Percentiles rank a stretch among this genome's conserved stretches.
phyloP scores from a whole-genome alignment of 2,329 filamentous ascomycete species.

The Colletotrichum camelliae region DNA sequence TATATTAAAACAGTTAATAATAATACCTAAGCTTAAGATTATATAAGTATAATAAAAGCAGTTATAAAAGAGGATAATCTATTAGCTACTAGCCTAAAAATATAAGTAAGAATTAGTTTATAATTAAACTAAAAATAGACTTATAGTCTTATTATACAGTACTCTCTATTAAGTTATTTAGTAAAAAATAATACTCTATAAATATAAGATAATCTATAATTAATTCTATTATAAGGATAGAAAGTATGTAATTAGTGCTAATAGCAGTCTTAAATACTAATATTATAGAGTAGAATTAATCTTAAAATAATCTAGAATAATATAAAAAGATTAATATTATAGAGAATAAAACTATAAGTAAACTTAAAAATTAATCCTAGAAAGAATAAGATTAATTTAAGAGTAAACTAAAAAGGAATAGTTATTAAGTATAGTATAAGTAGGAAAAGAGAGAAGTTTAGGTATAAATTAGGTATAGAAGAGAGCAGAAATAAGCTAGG shows the following conservation, averaged over 20 bases:
- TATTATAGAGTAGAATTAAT: not conserved
- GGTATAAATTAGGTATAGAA: not conserved
- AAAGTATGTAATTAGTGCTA: not conserved
- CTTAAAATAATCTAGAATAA: not conserved
- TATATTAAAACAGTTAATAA: not conserved
- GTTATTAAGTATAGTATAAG: not conserved
- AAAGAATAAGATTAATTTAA: not conserved
- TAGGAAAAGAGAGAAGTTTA: not conserved
- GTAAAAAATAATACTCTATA: not conserved
- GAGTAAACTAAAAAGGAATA: not conserved
- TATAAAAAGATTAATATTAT: not conserved
- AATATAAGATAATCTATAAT: not conserved
- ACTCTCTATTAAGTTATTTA: not conserved
- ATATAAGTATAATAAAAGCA: not conserved
- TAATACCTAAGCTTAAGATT: no score
- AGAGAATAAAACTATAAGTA: not conserved
- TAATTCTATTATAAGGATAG: not conserved
- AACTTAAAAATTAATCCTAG: not conserved
- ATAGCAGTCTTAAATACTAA: not conserved
- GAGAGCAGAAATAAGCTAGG: not conserved
- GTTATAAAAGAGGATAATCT: not conserved
- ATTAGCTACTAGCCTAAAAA: not conserved
- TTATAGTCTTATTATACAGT: not conserved
- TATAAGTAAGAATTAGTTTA: not conserved
- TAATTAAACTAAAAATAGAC: not conserved